A percentile compares a stretch with the other conserved stretches of the same genome.
Conservation (phyloP, 257 asterid species). For the Solanum chaucha region DNA sequence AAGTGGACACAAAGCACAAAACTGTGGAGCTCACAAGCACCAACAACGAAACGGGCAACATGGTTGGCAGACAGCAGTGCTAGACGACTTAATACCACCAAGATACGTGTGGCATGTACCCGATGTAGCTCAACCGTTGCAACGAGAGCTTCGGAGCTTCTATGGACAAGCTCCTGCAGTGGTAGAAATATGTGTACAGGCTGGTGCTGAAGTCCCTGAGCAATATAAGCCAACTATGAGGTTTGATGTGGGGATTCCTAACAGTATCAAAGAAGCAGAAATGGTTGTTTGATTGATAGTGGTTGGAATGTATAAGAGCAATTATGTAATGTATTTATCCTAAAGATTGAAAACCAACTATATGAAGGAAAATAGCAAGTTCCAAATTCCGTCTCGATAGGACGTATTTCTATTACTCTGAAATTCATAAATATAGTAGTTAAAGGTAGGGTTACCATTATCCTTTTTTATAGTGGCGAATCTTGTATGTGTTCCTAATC, state of each 20-base stretch:
- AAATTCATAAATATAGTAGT: too few species aligned
- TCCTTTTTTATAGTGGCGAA: neutral
- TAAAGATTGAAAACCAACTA: neutral
- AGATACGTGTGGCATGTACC: constrained; percentile 93
- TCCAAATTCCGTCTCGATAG: neutral
- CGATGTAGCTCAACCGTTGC: constrained; percentile 30
- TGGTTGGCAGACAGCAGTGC: constrained; percentile 89
- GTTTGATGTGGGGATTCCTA: constrained; percentile 84
- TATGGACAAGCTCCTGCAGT: constrained; percentile 94
- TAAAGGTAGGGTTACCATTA: neutral
- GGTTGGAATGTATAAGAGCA: neutral
- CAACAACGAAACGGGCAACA: constrained; percentile 98
- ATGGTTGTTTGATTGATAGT: constrained; percentile 52
- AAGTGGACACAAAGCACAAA: constrained; percentile 88
- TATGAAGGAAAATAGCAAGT: neutral
- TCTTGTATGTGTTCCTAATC: neutral
- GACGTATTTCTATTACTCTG: neutral
- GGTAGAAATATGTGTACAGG: constrained; percentile 73
- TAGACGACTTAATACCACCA: constrained; percentile 81
- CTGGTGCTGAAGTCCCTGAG: constrained; percentile 84
- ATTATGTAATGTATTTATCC: neutral
- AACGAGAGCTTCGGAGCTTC: constrained; percentile 65
- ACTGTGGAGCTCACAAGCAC: constrained; percentile 94
- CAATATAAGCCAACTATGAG: constrained; percentile 83
- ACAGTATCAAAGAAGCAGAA: constrained; percentile 68